Base-by-base conservation (phyloP, 2,329 filamentous ascomycete genomes). In the Fusarium sp. region DNA sequence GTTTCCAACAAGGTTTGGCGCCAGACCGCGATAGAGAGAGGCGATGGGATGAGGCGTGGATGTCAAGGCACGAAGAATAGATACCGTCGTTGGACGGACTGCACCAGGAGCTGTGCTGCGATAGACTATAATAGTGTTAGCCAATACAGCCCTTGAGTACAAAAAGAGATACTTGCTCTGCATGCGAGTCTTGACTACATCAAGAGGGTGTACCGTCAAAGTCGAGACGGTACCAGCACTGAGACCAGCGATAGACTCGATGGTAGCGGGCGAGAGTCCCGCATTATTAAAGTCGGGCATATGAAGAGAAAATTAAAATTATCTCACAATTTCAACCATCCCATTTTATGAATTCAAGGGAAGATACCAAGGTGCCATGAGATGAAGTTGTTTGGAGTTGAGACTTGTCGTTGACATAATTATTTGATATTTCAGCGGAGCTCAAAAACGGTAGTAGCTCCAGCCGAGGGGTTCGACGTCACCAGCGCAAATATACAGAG, bases 151-250 rank as follows among this genome's bases (percentile, higher is more conserved):
- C 12, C 6, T 8, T 4, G 6, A 12, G 4, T 18, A 11, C 2
- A n/a, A 18, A 30, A 18, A 23, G n/a, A 47, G 20, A 15, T 16
- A 31, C 82, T 61, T 82, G 94, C 92, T 90, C 83, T 99, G 96
- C 77, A 99, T 89, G 69, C 96, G 91, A 65, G 95, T 98, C 85
- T 99, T 99, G 78, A 98, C 90, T 69, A 99, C 90, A 81, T 99
- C 96, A 63, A 99, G 88, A 33, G 96, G 96, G 78, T 98, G 95
- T 53, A 96, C 91, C 58, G 89, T 90, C 49, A 98, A 85, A 26
- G 96, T 98, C 54, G 94, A 92, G 72, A 94, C 86, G 58, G 93
- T 86, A 65, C 96, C 96, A 62, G 96, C 96, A 69, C 91, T 92
- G 80, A 99, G 91, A 73, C 96, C 96, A 65, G 96, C 93, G 78